Evolutionary conservation across 2,329 filamentous ascomycete species (phyloP), one percentile per base, ranked within the genome.

Genomic region (Fonsecaea pedrosoi): DNA sequence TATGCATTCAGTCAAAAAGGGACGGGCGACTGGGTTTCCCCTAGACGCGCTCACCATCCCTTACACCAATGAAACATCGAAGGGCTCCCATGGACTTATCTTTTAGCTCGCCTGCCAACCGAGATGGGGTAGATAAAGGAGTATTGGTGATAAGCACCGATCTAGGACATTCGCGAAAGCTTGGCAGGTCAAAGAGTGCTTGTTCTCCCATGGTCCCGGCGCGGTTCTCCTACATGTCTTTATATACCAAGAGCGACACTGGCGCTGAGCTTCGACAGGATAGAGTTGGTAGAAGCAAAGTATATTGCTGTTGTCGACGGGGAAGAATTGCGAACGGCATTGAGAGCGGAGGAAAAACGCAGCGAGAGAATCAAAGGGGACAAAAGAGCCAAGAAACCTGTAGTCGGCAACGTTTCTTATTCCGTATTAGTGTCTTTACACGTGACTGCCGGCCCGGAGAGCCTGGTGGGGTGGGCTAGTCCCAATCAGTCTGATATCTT

Each of bases 141-240:
- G 54, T 18, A 55, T 35, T 18, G 32, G 32, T 32, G 54, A 55
- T 55, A 55, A 55, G 54, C 54, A 54, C 54, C 35, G 30, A 37
- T 13, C n/a, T 55, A 55, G 54, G 54, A 55, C 30, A 35, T 55
- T 35, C 54, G 8, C 54, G 54, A 55, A 55, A 35, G 54, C 54
- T 34, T 55, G 54, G 30, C 30, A 55, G 1, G 4, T 55, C 15
- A 37, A 13, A 30, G 54, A 34, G n/a, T 35, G 54, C 54, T 32
- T 55, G 54, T 54, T 1, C 13, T 32, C 6, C 53, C 53, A 55
- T 32, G 30, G 9, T 48, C 45, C 45, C 3, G 3, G 10, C 45
- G 45, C 8, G 45, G 9, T 50, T 30, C 45, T 50, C 45, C 45
- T 50, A 32, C 30, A 6, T 32, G 30, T 32, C 30, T 6, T 32